Evolutionary conservation across 225 moss, liverwort and hornwort species (phyloP).

Genomic region (Straminergon stramineum): DNA sequence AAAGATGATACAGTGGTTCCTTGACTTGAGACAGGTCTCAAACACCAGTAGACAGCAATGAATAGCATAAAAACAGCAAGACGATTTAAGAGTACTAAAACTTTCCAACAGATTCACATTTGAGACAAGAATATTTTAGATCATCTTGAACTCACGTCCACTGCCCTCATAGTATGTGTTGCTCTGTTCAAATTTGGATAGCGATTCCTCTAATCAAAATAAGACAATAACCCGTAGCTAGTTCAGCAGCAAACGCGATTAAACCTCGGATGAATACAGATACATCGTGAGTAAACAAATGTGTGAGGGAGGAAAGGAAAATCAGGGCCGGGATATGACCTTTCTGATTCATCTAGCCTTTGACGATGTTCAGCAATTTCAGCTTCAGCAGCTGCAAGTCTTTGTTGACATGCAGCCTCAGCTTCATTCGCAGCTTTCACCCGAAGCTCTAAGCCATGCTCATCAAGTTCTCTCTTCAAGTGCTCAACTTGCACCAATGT

Average conservation of each 20-base stretch:
- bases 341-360: slow-evolving; percentile 52
- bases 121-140: neutral
- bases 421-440: slow-evolving; percentile 71
- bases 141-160: neutral
- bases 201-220: neutral
- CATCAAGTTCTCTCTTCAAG: slow-evolving; percentile 55
- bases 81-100: neutral
- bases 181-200: neutral
- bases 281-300: neutral
- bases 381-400: slow-evolving; percentile 63
- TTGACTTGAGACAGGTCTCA: neutral
- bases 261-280: neutral
- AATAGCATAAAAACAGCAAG: neutral
- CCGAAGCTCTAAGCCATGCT: slow-evolving; percentile 61
- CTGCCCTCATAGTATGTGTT: neutral
- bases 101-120: neutral
- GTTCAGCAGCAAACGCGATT: neutral
- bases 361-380: slow-evolving; percentile 49
- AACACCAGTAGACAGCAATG: neutral
- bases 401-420: slow-evolving; percentile 57
- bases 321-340: slow-evolving; percentile 9
- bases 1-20: neutral
- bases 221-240: neutral
- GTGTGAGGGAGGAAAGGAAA: neutral
- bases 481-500: slow-evolving; percentile 48